These are phyloP conservation scores for Domatiomyces globalis DNA, from an alignment of 2,329 filamentous ascomycete species.

Conservation along the genomic window DNA sequence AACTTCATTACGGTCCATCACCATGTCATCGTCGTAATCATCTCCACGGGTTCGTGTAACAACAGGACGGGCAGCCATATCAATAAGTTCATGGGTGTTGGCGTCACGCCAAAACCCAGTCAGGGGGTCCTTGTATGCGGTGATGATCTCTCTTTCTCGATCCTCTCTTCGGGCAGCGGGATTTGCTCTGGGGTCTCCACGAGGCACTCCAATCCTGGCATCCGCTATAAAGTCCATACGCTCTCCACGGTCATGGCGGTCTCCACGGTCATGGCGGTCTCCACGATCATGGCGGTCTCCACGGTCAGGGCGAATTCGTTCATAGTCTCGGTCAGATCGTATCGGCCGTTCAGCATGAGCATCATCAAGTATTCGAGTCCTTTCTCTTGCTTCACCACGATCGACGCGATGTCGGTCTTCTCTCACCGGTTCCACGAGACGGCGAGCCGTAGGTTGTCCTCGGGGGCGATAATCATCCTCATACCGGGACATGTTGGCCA, in stretches of 20 bases:
- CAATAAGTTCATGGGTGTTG: not conserved
- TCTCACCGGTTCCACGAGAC: not conserved
- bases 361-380: not conserved
- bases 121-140: not conserved
- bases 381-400: not conserved
- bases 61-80: not conserved
- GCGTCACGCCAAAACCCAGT: not conserved
- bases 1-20: not conserved
- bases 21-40: not conserved
- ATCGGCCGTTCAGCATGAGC: not conserved
- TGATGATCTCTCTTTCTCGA: not conserved
- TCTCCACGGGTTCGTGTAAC: not conserved
- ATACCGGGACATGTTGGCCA: not conserved
- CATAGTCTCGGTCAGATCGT: not conserved
- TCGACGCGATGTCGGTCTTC: not conserved
- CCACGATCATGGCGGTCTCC: not conserved
- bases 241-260: not conserved
- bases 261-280: not conserved
- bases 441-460: not conserved
- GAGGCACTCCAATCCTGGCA: not conserved
- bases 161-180: not conserved
- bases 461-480: not conserved
- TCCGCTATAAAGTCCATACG: not conserved
- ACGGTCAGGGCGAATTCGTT: not conserved
- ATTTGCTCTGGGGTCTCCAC: not conserved